These are phyloP conservation scores for Euclidium syriacum DNA, from an alignment of 345 rosid genomes.

Conservation along the genomic window DNA sequence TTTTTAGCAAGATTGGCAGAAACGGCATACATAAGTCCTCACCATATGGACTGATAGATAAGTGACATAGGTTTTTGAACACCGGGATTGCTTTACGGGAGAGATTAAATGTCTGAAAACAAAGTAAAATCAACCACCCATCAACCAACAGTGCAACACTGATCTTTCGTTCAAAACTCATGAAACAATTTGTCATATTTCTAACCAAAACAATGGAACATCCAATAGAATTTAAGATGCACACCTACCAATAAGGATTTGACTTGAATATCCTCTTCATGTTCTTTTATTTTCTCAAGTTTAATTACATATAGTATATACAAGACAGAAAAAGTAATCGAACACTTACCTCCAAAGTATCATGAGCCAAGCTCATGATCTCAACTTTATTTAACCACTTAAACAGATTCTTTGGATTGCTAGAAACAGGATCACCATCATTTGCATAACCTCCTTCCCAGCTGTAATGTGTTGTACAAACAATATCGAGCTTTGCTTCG, in stretches of 20 bases:
- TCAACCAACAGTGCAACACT: neutral
- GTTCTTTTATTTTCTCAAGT: too few species aligned
- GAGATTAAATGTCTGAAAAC: neutral
- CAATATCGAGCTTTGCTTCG: neutral
- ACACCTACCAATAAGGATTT: too few species aligned
- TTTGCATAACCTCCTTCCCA: too few species aligned
- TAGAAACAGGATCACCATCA: too few species aligned
- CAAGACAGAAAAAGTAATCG: too few species aligned
- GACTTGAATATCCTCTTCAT: too few species aligned
- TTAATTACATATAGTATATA: too few species aligned
- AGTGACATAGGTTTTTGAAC: neutral
- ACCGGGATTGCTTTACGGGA: neutral
- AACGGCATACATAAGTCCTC: neutral
- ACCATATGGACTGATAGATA: neutral
- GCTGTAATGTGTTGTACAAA: neutral
- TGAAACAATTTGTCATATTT: too few species aligned
- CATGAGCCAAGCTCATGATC: neutral
- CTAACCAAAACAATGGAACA: too few species aligned
- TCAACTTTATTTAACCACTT: slow-evolving; percentile 3
- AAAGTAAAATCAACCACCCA: neutral
- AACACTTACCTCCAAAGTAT: neutral
- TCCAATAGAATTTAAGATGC: too few species aligned
- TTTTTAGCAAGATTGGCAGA: neutral
- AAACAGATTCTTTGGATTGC: neutral
- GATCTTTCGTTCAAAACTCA: too few species aligned